phyloP scores from a whole-genome alignment of 2,329 filamentous ascomycete genomes.

The Neodidymelliopsis sp. region DNA sequence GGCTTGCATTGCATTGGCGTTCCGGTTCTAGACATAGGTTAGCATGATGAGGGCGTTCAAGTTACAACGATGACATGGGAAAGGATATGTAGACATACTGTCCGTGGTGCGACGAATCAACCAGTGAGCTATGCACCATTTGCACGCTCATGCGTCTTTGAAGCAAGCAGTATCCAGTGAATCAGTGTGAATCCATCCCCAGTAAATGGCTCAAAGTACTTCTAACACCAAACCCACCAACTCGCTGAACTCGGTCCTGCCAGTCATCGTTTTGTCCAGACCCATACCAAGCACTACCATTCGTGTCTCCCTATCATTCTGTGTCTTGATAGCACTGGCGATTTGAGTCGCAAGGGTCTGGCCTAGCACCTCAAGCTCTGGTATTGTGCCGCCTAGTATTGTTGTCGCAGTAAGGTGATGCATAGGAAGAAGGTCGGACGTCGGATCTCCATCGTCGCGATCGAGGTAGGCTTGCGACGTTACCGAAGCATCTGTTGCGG shows the following conservation, averaged over 20 bases:
- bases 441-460: conserved; percentile 53
- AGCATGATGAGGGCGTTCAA: conserved; percentile 27
- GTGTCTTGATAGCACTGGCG: conserved; percentile 77
- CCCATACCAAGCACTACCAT: conserved; percentile 67
- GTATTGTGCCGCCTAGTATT: conserved; percentile 81
- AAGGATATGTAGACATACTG: conserved; percentile 11
- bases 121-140: neutral
- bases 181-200: too few relatives aligned
- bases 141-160: neutral
- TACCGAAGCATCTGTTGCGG: conserved; percentile 69
- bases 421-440: conserved; percentile 70
- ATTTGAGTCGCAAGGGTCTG: conserved; percentile 91
- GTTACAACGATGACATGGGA: neutral
- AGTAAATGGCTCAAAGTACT: conserved; percentile 36
- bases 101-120: neutral
- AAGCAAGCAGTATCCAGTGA: neutral
- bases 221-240: conserved; percentile 53
- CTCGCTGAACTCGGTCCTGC: conserved; percentile 52
- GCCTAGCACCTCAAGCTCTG: conserved; percentile 80
- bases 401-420: conserved; percentile 86
- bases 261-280: conserved; percentile 61
- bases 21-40: conserved; percentile 26
- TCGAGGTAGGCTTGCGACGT: conserved; percentile 53
- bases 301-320: conserved; percentile 69
- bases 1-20: conserved; percentile 35